Evolutionary conservation across 2,329 filamentous ascomycete genomes (phyloP).

Genomic region (Ophiostoma angusticollis): DNA sequence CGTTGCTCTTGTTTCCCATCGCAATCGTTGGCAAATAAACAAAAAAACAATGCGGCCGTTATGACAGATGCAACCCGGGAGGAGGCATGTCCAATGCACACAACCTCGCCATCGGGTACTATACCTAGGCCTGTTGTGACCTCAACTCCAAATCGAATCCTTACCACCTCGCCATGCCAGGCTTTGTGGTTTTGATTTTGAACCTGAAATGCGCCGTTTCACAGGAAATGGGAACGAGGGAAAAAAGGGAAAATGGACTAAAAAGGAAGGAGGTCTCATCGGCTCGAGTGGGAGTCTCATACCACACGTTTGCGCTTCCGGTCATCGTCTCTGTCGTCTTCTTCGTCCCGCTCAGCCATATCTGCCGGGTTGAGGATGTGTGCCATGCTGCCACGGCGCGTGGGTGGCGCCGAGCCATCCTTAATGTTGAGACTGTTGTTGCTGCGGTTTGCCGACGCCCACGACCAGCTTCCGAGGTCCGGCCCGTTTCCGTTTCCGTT

Average conservation of each 20-base stretch:
- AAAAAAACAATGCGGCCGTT: too few species aligned
- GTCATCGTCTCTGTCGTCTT: slow-evolving; percentile 45
- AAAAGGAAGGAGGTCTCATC: not conserved
- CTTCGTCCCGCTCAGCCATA: slow-evolving; percentile 40
- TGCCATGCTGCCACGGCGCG: slow-evolving; percentile 47
- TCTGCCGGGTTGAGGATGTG: slow-evolving; percentile 50
- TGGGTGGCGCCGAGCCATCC: slow-evolving; percentile 44
- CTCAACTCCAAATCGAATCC: too few species aligned
- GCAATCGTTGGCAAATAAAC: too few species aligned
- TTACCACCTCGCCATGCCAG: too few species aligned
- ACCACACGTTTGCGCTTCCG: slow-evolving; percentile 49
- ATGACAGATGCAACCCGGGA: too few species aligned
- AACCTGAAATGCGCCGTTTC: too few species aligned
- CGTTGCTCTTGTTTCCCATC: too few species aligned
- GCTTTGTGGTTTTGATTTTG: too few species aligned
- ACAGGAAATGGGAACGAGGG: not conserved
- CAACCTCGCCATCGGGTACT: too few species aligned
- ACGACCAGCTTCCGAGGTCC: slow-evolving; percentile 42
- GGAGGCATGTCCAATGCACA: too few species aligned
- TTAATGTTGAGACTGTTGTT: slow-evolving; percentile 34
- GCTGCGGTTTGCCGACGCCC: slow-evolving; percentile 35
- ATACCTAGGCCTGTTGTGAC: too few species aligned
- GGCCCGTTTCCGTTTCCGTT: slow-evolving; percentile 24
- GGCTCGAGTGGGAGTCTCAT: slow-evolving; percentile 20
- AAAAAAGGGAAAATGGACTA: not conserved